A percentile compares a stretch with the other conserved stretches of the same genome.
Evolutionary conservation across 1,284 basidiomycete genomes (phyloP).

Genomic region (Sporisorium graminicola): DNA sequence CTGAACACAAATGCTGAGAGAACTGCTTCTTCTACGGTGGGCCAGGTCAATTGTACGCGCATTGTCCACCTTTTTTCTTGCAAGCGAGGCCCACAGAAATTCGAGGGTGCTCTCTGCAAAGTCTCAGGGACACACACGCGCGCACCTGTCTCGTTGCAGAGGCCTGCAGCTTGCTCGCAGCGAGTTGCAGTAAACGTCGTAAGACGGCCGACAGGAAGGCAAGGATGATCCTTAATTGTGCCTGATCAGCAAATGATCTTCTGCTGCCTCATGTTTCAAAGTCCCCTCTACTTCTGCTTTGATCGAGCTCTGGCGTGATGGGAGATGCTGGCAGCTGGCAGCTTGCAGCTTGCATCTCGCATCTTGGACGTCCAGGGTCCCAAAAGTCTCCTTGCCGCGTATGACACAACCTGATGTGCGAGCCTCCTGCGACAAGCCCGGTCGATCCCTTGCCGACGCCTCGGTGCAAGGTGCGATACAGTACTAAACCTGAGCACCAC

Average conservation of each 20-base stretch:
- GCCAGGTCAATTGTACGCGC: neutral
- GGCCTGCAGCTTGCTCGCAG: neutral
- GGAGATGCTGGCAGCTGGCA: neutral
- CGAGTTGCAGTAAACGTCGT: neutral
- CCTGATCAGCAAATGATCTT: neutral
- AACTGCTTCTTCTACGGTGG: too few relatives aligned
- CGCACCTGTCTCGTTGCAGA: neutral
- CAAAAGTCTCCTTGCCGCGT: neutral
- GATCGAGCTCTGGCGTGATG: conserved; percentile 10
- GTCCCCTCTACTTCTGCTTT: neutral
- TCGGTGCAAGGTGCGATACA: neutral
- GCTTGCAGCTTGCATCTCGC: neutral
- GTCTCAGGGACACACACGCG: neutral
- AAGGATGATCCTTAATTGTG: neutral
- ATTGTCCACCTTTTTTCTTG: neutral
- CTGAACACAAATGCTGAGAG: too few relatives aligned
- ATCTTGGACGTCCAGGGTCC: neutral
- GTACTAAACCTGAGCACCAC: neutral
- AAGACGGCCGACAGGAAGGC: neutral
- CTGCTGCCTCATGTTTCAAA: neutral
- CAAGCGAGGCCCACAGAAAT: conserved; percentile 9
- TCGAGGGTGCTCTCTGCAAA: conserved; percentile 8
- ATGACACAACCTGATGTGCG: neutral
- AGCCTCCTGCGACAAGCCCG: neutral
- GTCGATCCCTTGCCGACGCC: neutral